Conservation (phyloP, 208 protist species). For the Jaenimonas drosophilae region DNA sequence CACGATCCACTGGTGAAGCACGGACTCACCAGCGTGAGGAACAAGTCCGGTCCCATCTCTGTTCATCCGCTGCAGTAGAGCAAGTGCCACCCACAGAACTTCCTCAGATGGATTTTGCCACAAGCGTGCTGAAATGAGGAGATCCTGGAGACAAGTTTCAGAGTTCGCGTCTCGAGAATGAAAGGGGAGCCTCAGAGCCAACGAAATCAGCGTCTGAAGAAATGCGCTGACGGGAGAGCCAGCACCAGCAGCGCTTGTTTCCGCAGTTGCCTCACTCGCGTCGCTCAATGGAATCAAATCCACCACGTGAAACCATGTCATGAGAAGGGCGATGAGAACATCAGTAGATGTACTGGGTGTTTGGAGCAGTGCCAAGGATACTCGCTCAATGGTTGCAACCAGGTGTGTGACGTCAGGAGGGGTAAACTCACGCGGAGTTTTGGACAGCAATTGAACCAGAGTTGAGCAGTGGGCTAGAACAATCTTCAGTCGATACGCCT, state of each 20-base stretch:
- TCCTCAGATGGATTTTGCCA: slow-evolving; percentile 7
- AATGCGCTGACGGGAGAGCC: slow-evolving; percentile 6
- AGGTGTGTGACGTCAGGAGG: slow-evolving; percentile 7
- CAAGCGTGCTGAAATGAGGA: not conserved
- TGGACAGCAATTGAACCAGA: slow-evolving; percentile 17
- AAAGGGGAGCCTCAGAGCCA: slow-evolving; percentile 8
- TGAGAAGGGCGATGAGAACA: slow-evolving; percentile 30
- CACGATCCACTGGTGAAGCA: slow-evolving; percentile 55
- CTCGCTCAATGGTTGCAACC: slow-evolving; percentile 7
- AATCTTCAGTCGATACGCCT: too few species aligned
- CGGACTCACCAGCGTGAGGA: slow-evolving; percentile 34
- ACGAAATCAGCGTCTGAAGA: slow-evolving; percentile 21
- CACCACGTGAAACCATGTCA: slow-evolving; percentile 51
- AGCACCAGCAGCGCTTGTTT: too few species aligned
- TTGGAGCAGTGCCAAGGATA: slow-evolving; percentile 10
- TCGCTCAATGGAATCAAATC: slow-evolving; percentile 15
- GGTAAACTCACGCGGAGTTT: slow-evolving; percentile 6
- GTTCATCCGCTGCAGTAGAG: slow-evolving; percentile 70
- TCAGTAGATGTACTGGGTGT: slow-evolving; percentile 12
- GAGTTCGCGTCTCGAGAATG: not conserved
- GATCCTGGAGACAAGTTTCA: too few species aligned
- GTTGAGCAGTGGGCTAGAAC: slow-evolving; percentile 8
- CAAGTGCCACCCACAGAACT: slow-evolving; percentile 53
- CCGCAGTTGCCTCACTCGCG: not conserved
- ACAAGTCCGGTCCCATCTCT: slow-evolving; percentile 2